These are phyloP conservation scores for Mycosarcoma maydis DNA, from an alignment of 1,284 basidiomycete species.

Conservation along the genomic window DNA sequence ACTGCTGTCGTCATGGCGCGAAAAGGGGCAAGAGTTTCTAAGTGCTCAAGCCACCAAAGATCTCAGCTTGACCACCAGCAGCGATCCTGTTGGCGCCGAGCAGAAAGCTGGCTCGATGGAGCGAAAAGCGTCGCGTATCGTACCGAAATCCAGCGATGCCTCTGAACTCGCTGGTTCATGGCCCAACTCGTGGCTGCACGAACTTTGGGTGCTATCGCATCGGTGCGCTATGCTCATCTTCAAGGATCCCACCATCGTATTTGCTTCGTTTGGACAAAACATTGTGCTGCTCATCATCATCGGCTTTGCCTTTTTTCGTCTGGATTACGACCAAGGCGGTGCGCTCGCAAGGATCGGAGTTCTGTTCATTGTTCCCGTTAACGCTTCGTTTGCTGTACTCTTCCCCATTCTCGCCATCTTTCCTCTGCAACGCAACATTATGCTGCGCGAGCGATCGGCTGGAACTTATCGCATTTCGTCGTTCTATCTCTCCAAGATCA, in stretches of 20 bases:
- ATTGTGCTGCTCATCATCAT: conserved; percentile 45
- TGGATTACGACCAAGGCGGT: conserved; percentile 33
- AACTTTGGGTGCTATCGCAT: conserved; percentile 41
- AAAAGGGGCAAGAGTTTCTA: conserved; percentile 18
- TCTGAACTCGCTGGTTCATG: conserved; percentile 23
- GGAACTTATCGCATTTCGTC: conserved; percentile 48
- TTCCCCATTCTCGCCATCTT: conserved; percentile 53
- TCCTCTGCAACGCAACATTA: conserved; percentile 45
- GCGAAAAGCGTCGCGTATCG: conserved; percentile 17
- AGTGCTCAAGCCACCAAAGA: not conserved
- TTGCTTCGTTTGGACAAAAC: conserved; percentile 44
- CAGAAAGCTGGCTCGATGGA: not conserved
- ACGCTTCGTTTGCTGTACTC: conserved; percentile 39
- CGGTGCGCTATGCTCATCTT: conserved; percentile 43
- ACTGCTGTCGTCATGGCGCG: conserved; percentile 40
- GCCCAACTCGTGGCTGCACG: conserved; percentile 49
- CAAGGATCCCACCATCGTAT: conserved; percentile 42
- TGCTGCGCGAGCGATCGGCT: conserved; percentile 48
- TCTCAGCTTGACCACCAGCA: not conserved
- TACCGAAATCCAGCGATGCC: conserved; percentile 24
- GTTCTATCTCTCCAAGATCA: conserved; percentile 47
- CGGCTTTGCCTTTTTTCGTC: conserved; percentile 53
- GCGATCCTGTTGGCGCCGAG: not conserved
- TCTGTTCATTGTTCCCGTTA: conserved; percentile 52
- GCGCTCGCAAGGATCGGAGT: conserved; percentile 50